Base-by-base conservation (phyloP, 2,329 filamentous ascomycete species). In the Talaromyces sp. region DNA sequence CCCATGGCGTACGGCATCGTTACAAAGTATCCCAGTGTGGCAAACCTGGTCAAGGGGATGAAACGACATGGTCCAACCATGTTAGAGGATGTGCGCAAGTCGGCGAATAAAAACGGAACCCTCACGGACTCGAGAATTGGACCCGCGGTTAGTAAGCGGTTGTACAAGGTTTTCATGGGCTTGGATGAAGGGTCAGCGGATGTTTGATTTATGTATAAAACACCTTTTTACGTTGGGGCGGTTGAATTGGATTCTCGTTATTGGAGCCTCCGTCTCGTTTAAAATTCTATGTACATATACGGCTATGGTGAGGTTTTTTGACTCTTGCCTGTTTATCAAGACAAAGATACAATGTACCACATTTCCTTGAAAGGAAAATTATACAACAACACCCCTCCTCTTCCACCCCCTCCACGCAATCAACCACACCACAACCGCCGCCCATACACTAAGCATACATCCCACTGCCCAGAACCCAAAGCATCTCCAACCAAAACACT, bases 401-500 rank as follows among this genome's bases (percentile, higher is more conserved):
- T 82, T 83, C 92, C 92, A 97, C 0, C 90, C 90, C 73, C 88
- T 88, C 92, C 92, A 97, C 7, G 92, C 92, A 81, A 85, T 88
- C 17, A 88, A 64, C 77, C 93, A 88, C 66, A 91, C 75, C 3
- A 78, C 80, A 68, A 89, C 87, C 0, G 91, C 92, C 41, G 90
- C 65, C 87, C 89, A 92, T 0, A 95, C 88, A 64, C 88, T 92
- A 0, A 83, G 76, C 0, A 89, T 73, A 62, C 76, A 79, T 0
- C 77, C 87, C 83, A 96, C 91, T 0, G 89, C 90, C 92, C 92
- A 96, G 65, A 93, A 95, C 11, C 87, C 86, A 76, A 96, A 97
- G 77, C 94, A 99, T 57, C 82, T 77, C 68, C 81, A 85, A 1
- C 94, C 94, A 71, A 91, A 90, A 72, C 93, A 97, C 65, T 96